Conservation (phyloP, 2,329 filamentous ascomycete species). For the Aspergillus piperis region DNA sequence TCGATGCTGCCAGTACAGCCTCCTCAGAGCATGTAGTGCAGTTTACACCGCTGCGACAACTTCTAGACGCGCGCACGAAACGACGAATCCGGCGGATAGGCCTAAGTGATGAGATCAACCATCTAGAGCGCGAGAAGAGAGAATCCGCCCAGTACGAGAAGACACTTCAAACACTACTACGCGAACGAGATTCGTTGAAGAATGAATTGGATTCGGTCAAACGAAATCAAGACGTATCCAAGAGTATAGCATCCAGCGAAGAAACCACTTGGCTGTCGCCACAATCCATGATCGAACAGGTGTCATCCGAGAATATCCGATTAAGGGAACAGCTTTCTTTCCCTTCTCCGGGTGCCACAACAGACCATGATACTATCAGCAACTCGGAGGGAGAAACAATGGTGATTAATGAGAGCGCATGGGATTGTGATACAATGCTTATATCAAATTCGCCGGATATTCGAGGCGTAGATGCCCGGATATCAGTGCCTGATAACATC, state of each 20-base stretch:
- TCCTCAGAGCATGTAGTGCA: slow-evolving; percentile 40
- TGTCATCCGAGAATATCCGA: slow-evolving; percentile 23
- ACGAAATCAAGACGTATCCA: neutral
- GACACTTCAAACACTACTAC: slow-evolving; percentile 26
- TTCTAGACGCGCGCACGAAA: slow-evolving; percentile 45
- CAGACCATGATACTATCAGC: slow-evolving; percentile 4
- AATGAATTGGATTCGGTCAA: slow-evolving; percentile 29
- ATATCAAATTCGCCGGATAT: slow-evolving; percentile 37
- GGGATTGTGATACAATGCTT: slow-evolving; percentile 29
- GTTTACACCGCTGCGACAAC: slow-evolving; percentile 48
- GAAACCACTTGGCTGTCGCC: slow-evolving; percentile 22
- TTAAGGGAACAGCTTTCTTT: slow-evolving; percentile 25
- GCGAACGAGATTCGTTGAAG: slow-evolving; percentile 32
- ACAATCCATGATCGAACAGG: slow-evolving; percentile 18
- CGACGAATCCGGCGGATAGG: slow-evolving; percentile 48
- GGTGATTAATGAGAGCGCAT: slow-evolving; percentile 31
- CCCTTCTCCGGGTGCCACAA: slow-evolving; percentile 5
- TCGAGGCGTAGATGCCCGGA: slow-evolving; percentile 17
- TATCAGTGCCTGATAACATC: slow-evolving; percentile 21
- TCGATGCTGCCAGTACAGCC: slow-evolving; percentile 20
- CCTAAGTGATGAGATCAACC: slow-evolving; percentile 50
- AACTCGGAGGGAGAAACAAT: slow-evolving; percentile 28
- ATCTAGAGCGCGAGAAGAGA: slow-evolving; percentile 44
- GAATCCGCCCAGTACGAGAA: slow-evolving; percentile 28
- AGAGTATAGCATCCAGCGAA: slow-evolving; percentile 15